phyloP scores from a whole-genome alignment of 176 grass and related monocot species.

The Rhynchospora breviuscula region DNA sequence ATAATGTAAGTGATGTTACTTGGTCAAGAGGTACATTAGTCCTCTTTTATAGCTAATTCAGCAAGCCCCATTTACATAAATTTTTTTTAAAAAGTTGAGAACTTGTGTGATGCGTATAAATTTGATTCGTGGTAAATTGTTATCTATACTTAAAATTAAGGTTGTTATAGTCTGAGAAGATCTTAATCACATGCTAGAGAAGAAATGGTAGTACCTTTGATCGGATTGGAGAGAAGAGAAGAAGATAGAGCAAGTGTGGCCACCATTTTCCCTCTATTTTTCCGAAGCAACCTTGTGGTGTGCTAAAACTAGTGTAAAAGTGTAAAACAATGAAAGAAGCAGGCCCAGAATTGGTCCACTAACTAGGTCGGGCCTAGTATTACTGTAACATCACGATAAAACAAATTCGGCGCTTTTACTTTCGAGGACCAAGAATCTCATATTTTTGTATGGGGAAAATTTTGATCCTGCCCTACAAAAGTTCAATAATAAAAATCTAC shows the following conservation, averaged over 20 bases:
- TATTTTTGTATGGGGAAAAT: background rate
- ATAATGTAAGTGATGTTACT: background rate
- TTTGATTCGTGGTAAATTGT: background rate
- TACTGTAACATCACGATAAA: background rate
- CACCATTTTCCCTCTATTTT: conserved; percentile 19
- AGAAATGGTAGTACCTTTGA: conserved; percentile 1
- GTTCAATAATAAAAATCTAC: background rate
- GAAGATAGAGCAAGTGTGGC: conserved; percentile 24
- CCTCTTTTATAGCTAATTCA: background rate
- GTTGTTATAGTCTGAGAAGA: background rate
- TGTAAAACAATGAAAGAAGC: background rate
- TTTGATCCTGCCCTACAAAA: background rate
- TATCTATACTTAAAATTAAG: background rate
- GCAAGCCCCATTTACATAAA: background rate
- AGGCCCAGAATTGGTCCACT: background rate
- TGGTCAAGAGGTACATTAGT: background rate
- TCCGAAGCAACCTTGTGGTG: background rate
- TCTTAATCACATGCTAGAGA: background rate
- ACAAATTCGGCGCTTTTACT: background rate
- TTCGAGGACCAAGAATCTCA: no score
- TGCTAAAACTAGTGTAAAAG: background rate
- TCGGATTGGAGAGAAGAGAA: background rate
- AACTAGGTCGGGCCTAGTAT: background rate
- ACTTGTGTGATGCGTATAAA: background rate
- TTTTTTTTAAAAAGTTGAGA: background rate